Conservation (phyloP, 208 protist genomes). For the Trypanosoma grayi region DNA sequence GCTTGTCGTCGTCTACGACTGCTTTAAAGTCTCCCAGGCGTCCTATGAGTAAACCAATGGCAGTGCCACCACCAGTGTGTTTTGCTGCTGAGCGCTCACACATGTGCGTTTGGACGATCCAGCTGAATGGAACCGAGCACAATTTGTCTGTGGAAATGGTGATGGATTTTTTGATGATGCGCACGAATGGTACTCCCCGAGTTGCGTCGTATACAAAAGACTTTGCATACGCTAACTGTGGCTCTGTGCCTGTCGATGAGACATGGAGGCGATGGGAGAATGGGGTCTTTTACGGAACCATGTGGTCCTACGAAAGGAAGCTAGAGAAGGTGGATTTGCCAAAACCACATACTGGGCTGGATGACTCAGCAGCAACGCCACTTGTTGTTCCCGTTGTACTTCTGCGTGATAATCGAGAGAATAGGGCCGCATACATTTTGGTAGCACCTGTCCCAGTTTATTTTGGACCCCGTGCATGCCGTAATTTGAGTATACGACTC, state of each 20-base stretch:
- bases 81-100: slow-evolving; percentile 20
- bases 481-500: slow-evolving; percentile 27
- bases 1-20: background rate
- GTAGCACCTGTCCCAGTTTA: slow-evolving; percentile 33
- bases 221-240: background rate
- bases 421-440: slow-evolving; percentile 17
- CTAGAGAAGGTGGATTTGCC: background rate
- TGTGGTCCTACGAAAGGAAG: slow-evolving; percentile 32
- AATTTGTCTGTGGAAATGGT: background rate
- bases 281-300: slow-evolving; percentile 49
- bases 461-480: slow-evolving; percentile 15
- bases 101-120: slow-evolving; percentile 21
- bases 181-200: background rate
- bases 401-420: background rate
- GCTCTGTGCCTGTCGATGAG: background rate
- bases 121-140: background rate
- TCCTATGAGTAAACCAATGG: slow-evolving; percentile 5
- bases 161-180: slow-evolving; percentile 21
- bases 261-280: background rate
- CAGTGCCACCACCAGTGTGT: slow-evolving; percentile 19
- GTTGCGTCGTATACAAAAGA: background rate
- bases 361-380: background rate
- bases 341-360: background rate
- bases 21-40: background rate
- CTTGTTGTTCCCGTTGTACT: slow-evolving; percentile 21